These are phyloP conservation scores for Bondarzewia mesenterica DNA, from an alignment of 1,284 basidiomycete species.

Conservation along the genomic window DNA sequence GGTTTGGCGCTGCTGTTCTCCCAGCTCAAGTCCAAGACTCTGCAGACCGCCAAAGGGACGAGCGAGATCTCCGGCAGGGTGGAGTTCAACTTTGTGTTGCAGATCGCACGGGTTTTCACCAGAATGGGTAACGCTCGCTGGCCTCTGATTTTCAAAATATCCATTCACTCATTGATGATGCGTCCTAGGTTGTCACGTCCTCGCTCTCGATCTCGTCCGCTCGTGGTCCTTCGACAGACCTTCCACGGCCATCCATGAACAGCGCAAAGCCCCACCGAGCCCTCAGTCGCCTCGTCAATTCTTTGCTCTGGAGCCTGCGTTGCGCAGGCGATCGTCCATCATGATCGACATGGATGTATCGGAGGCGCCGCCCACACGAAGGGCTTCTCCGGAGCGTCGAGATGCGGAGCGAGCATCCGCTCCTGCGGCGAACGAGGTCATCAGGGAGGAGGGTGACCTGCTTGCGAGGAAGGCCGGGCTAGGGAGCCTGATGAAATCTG, in stretches of 20 bases:
- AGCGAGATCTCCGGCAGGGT: conserved; percentile 80
- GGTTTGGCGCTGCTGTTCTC: conserved; percentile 84
- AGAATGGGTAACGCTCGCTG: conserved; percentile 70
- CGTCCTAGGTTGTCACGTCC: conserved; percentile 76
- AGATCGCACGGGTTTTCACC: conserved; percentile 86
- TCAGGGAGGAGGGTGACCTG: conserved; percentile 47
- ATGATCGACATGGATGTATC: conserved; percentile 84
- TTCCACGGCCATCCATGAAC: conserved; percentile 27
- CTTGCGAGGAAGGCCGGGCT: conserved; percentile 64
- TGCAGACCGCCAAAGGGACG: conserved; percentile 87
- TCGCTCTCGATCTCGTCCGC: conserved; percentile 80
- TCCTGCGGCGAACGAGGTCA: conserved; percentile 18
- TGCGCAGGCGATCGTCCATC: conserved; percentile 62
- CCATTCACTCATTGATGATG: not conserved
- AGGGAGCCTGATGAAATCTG: conserved; percentile 78
- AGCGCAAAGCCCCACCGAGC: conserved; percentile 27
- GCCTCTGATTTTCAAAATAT: not conserved
- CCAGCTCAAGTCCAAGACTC: conserved; percentile 81
- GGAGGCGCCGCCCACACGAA: conserved; percentile 51
- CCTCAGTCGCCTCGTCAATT: conserved; percentile 34
- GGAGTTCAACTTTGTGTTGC: conserved; percentile 91
- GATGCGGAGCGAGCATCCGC: conserved; percentile 1
- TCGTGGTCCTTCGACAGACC: conserved; percentile 90
- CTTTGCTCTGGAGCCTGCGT: conserved; percentile 44
- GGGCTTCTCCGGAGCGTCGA: conserved; percentile 36